A percentile compares a stretch with the other conserved stretches of the same genome.
Evolutionary conservation across 1,139 yeast species (phyloP).

Genomic region (Candida labiduridarum): DNA sequence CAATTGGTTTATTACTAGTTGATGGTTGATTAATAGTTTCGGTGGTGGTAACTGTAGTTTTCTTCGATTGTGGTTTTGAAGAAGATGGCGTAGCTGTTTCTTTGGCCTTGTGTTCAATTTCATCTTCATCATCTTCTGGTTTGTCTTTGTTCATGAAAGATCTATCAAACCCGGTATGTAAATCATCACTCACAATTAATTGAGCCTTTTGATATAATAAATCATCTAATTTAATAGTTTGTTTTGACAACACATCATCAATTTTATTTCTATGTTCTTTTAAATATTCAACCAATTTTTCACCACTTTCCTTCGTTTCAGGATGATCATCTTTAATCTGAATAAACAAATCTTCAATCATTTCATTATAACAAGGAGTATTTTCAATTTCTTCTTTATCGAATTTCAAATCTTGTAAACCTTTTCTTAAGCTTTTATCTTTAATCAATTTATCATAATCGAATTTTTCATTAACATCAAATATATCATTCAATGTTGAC

Average conservation of each 20-base stretch:
- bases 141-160: conserved; percentile 69
- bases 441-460: conserved; percentile 40
- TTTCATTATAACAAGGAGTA: conserved; percentile 84
- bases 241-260: conserved; percentile 61
- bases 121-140: conserved; percentile 22
- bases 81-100: conserved; percentile 14
- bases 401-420: conserved; percentile 44
- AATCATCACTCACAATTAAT: conserved; percentile 87
- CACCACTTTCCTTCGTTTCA: conserved; percentile 48
- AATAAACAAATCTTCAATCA: conserved; percentile 84
- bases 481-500: conserved; percentile 46
- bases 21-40: conserved; percentile 33
- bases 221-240: conserved; percentile 61
- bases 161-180: conserved; percentile 91
- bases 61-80: conserved; percentile 10
- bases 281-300: conserved; percentile 44
- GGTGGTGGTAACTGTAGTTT: conserved; percentile 23
- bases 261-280: conserved; percentile 71
- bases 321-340: conserved; percentile 65
- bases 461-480: conserved; percentile 60
- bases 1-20: conserved; percentile 12
- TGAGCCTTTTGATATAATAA: conserved; percentile 69
- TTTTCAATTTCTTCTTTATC: conserved; percentile 58
- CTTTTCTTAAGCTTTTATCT: conserved; percentile 41
- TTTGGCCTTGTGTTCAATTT: conserved; percentile 20